Evolutionary conservation across 441 rosid species (phyloP), one percentile per base, ranked within the genome.

Genomic region (Mallotus japonicus): DNA sequence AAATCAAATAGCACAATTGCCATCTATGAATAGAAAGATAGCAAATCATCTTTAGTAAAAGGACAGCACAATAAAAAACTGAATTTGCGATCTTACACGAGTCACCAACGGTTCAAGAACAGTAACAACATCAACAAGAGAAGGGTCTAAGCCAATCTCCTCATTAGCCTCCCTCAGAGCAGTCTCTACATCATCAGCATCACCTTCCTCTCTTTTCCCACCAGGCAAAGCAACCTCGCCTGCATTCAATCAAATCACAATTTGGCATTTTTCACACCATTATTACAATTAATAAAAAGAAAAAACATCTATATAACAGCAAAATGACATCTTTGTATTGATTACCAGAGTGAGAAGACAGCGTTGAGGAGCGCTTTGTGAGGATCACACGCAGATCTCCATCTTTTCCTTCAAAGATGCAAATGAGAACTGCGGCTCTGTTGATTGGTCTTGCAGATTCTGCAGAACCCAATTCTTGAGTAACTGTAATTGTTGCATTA

Each of bases 201-300:
- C 94, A 19, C 75, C 77, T 50, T 85, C 85, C 55, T 90, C 92
- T 75, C 85, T 81, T 74, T 83, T 87, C 61, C 97, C 94, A 75
- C 96, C 94, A 0, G 92, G 92, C 72, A 89, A 85, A 55, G 94
- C 85, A 70, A 92, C 91, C 72, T 90, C 92, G 60, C 94, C 90
- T 87, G 79, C 62, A 83, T 65, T 67, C 58, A 63, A 47, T 61
- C 22, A 37, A 24, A 44, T 16, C 66, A 49, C 47, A 28, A 17
- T 44, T 28, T 76, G 9, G n/a, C n/a, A 9, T 74, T 37, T 75
- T 14, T 1, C 28, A 37, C 32, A 62, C 67, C 22, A 19, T 59
- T 7, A 73, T 12, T 44, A 10, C 44, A 44, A 37, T 37, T 37
- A 37, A 37, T 6, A 37, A 34, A 34, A 51, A 24, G 1, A 24